Evolutionary conservation across 768 basidiomycete genomes (phyloP).

Genomic region (Phlebiopsis flavidoalba): DNA sequence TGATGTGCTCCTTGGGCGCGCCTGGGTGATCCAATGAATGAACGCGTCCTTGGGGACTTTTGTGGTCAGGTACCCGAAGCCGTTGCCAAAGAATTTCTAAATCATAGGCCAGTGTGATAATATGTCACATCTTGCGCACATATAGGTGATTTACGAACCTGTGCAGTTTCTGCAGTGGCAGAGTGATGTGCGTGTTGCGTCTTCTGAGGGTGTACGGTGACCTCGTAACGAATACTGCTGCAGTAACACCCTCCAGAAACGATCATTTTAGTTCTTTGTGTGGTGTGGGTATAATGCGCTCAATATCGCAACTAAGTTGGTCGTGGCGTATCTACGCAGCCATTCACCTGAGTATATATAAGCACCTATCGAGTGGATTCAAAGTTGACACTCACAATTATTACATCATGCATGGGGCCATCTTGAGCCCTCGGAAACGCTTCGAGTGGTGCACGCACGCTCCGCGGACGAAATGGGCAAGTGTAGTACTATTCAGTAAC

Average conservation of each 20-base stretch:
- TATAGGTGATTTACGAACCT: constrained; percentile 11
- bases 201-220: constrained; percentile 14
- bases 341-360: background rate
- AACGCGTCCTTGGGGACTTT: constrained; percentile 15
- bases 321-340: background rate
- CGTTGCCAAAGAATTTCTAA: constrained; percentile 15
- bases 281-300: background rate
- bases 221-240: constrained; percentile 12
- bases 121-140: background rate
- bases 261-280: background rate
- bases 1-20: constrained; percentile 11
- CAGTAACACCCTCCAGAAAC: constrained; percentile 18
- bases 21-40: constrained; percentile 8
- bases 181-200: constrained; percentile 16
- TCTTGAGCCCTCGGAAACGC: background rate
- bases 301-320: background rate
- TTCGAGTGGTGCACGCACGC: background rate
- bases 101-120: too few species aligned
- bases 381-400: background rate
- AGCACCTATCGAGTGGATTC: background rate
- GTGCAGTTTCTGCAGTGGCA: constrained; percentile 21
- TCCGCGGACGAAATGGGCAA: background rate
- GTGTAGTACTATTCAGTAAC: background rate
- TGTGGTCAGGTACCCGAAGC: constrained; percentile 16
- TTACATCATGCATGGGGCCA: background rate